A percentile compares a stretch with the other conserved stretches of the same genome.
phyloP scores from a whole-genome alignment of 495 filamentous ascomycete genomes.

The Tetracladium setigerum region DNA sequence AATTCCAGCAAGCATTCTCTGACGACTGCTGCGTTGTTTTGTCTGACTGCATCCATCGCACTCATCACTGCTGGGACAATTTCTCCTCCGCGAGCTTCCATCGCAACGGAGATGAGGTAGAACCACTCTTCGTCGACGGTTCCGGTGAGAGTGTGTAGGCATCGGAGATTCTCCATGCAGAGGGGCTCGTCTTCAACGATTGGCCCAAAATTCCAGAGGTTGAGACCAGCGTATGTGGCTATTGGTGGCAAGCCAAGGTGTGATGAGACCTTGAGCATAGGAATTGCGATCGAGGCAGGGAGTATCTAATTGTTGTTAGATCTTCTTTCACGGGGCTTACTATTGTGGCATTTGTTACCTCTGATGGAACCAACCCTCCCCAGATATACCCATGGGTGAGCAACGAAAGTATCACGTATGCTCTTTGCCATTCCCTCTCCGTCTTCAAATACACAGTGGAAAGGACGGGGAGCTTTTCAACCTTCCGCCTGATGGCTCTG shows the following conservation, averaged over 20 bases:
- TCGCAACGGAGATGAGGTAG: slow-evolving; percentile 23
- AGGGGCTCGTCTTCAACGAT: background rate
- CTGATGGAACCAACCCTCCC: slow-evolving; percentile 18
- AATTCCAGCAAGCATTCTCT: slow-evolving; percentile 8
- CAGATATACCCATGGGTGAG: slow-evolving; percentile 26
- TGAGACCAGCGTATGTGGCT: slow-evolving; percentile 24
- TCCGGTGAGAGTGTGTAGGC: slow-evolving; percentile 22
- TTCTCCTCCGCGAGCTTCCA: slow-evolving; percentile 19
- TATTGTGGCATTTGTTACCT: slow-evolving; percentile 11
- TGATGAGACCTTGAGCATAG: slow-evolving; percentile 16
- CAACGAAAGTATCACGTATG: slow-evolving; percentile 21
- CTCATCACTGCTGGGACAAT: slow-evolving; percentile 17
- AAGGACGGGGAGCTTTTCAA: slow-evolving; percentile 16
- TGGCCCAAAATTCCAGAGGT: slow-evolving; percentile 22
- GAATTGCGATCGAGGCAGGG: slow-evolving; percentile 18
- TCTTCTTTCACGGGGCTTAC: background rate
- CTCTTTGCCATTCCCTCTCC: slow-evolving; percentile 22
- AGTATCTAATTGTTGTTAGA: slow-evolving; percentile 12
- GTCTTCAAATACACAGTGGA: slow-evolving; percentile 15
- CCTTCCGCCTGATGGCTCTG: slow-evolving; percentile 4
- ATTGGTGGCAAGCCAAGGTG: slow-evolving; percentile 20
- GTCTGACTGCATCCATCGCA: slow-evolving; percentile 14
- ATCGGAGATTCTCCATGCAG: slow-evolving; percentile 9
- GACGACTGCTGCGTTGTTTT: slow-evolving; percentile 7
- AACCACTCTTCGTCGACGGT: slow-evolving; percentile 25